Base-by-base conservation (phyloP, 2,329 filamentous ascomycete genomes). In the Colletotrichum tropicale region DNA sequence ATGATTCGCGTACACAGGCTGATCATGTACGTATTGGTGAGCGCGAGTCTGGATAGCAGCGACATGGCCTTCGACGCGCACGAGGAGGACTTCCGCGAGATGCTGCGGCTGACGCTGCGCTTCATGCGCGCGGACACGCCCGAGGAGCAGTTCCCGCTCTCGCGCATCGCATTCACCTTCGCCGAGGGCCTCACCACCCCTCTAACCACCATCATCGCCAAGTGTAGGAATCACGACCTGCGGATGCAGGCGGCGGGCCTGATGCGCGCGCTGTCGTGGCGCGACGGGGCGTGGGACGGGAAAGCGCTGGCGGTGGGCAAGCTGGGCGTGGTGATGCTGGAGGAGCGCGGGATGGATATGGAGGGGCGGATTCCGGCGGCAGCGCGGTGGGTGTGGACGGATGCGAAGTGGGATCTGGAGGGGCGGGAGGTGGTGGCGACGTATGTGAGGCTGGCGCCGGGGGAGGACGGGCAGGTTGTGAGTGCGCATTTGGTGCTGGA, bases 51-150 rank as follows among this genome's bases (percentile, higher is more conserved):
- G 8, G 77, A 79, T 38, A 43, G 18, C 8, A 77, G 71, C 32
- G 77, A 79, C 38, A 74, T 78, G 62, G 55, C 61, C 4, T 79
- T 70, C 38, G 78, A 79, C 70, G 58, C 24, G 13, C 78, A 70
- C 58, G 72, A 74, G n/a, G 21, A 34, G 12, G 71, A 79, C 8
- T 78, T 78, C 26, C 66, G 69, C 26, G 43, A 67, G n/a, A 67
- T 79, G 15, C 6, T 78, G 32, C 60, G 56, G 16, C 48, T 60
- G 24, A 65, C 64, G 15, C 30, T 78, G 16, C 66, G 69, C 6
- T 73, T 76, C n/a, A 64, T 76, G 43, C 60, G 60, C n/a, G 76
- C 70, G 1, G 71, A 52, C 12, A 52, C 6, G 6, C 43, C 43
- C 3, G 18, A 21, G 43, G 43, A 52, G 43, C 43, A 24, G 43